Base-by-base conservation (phyloP, 73 alveolate species). In the Paramecium octaurelia region DNA sequence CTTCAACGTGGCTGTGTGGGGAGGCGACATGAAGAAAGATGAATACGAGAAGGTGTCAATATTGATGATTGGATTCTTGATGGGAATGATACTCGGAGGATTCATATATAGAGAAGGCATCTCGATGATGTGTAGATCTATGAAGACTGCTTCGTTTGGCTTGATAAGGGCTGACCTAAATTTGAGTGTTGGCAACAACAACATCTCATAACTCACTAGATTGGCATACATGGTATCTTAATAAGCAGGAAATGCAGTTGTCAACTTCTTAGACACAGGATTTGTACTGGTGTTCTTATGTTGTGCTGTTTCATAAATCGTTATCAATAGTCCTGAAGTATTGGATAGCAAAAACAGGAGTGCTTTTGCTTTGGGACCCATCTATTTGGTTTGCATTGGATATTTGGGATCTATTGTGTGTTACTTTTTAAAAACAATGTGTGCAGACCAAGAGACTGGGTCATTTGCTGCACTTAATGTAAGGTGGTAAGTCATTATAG, bases 401-500 rank as follows among this genome's bases (percentile, higher is more conserved):
- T 80, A 80, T 80, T 23, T 80, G 7, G 70, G 70, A 20, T 21
- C 50, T 11, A 42, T 80, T 23, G 14, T 80, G 0, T 80, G 91
- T 35, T 80, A 31, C 27, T 80, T 80, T 64, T 21, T 80, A 4
- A 80, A 80, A 80, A 80, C 91, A 4, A 24, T 42, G 40, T 80
- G 46, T 46, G 6, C 46, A 80, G 91, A 80, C 46, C 46, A 80
- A 48, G 91, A 80, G 31, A 80, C 91, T 4, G 75, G 91, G 12
- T 80, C 91, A 43, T 80, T 80, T 46, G 91, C 91, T 44, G 75
- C 91, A 10, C 43, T 48, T 40, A 80, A 80, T 80, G 75, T 48
- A 3, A 80, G 91, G 44, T 80, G 91, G 91, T 80, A 80, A 24
- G 91, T 80, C 6, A 80, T 80, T 80, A 80, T 80, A 9, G 91